These are phyloP conservation scores for Vitellaria paradoxa DNA, from an alignment of 179 eudicot genomes.

Conservation along the genomic window DNA sequence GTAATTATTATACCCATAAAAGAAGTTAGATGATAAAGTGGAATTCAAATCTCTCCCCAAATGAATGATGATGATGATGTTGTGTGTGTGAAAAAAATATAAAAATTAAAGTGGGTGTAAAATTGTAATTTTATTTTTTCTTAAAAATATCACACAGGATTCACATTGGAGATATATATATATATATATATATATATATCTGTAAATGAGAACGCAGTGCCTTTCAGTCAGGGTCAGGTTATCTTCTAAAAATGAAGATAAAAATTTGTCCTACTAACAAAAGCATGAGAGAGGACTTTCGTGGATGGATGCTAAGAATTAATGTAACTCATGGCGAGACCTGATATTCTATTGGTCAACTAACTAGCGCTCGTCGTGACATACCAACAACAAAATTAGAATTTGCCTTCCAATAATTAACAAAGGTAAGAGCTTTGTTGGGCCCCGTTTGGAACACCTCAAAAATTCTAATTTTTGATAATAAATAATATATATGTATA, in stretches of 20 bases:
- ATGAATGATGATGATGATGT: too few species aligned
- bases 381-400: not conserved
- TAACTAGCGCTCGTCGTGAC: too few species aligned
- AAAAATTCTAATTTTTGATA: too few species aligned
- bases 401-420: not conserved
- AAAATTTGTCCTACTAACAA: not conserved
- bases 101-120: too few species aligned
- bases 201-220: not conserved
- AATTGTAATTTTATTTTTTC: conserved; percentile 63
- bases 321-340: not conserved
- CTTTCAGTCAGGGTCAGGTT: conserved; percentile 20
- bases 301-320: not conserved
- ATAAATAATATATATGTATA: too few species aligned
- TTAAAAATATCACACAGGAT: conserved; percentile 89
- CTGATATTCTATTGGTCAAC: not conserved
- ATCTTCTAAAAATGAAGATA: conserved; percentile 33
- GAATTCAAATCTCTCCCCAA: too few species aligned
- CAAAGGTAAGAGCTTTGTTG: not conserved
- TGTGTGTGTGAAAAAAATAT: too few species aligned
- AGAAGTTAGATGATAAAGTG: too few species aligned
- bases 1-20: too few species aligned
- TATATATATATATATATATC: too few species aligned
- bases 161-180: conserved; percentile 41
- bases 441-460: too few species aligned
- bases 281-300: not conserved